These are phyloP conservation scores for Glonium stellatum DNA, from an alignment of 495 filamentous ascomycete genomes.

Conservation along the genomic window DNA sequence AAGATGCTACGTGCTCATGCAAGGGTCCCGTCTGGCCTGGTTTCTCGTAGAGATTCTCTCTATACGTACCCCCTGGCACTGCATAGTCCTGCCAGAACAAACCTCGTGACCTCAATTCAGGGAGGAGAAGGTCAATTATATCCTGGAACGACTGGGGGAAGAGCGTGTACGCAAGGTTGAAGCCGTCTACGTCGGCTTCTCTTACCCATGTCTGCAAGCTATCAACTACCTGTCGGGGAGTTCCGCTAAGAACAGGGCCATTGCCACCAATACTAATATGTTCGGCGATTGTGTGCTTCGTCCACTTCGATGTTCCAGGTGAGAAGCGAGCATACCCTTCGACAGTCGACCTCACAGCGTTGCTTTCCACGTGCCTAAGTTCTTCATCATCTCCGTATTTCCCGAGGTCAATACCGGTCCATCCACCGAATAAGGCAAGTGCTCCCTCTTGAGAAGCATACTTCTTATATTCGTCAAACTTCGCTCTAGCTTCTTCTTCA, in stretches of 20 bases:
- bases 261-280: conserved; percentile 19
- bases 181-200: conserved; percentile 24
- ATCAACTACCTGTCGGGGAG: conserved; percentile 15
- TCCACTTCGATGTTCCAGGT: conserved; percentile 23
- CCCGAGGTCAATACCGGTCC: conserved; percentile 51
- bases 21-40: conserved; percentile 33
- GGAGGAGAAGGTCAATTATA: conserved; percentile 53
- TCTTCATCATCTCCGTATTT: conserved; percentile 51
- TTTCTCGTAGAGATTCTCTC: conserved; percentile 40
- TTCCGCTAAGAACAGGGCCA: conserved; percentile 13
- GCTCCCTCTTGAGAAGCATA: conserved; percentile 49
- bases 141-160: conserved; percentile 58
- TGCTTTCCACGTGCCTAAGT: conserved; percentile 11
- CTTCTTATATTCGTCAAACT: conserved; percentile 45
- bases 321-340: conserved; percentile 12
- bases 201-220: conserved; percentile 16
- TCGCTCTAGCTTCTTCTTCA: conserved; percentile 48
- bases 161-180: conserved; percentile 52
- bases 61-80: conserved; percentile 44
- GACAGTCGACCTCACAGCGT: conserved; percentile 16
- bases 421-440: conserved; percentile 51
- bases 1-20: conserved; percentile 33
- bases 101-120: conserved; percentile 50
- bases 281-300: conserved; percentile 16
- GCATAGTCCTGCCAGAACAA: conserved; percentile 48